Percentiles rank a stretch among this genome's conserved stretches.
phyloP scores from a whole-genome alignment of 2,329 filamentous ascomycete genomes.

The Pseudonectria foliicola region DNA sequence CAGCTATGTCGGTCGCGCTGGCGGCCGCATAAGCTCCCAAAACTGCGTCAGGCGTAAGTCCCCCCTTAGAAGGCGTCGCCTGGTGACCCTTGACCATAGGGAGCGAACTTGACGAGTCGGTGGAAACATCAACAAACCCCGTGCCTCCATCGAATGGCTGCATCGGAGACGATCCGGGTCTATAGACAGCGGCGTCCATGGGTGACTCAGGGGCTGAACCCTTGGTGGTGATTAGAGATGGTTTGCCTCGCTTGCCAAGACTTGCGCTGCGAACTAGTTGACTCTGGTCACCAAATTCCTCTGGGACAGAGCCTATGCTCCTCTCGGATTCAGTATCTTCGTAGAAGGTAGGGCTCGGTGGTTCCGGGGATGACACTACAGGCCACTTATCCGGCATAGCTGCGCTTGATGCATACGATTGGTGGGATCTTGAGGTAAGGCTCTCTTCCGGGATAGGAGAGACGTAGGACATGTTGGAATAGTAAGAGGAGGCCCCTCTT shows the following conservation, averaged over 20 bases:
- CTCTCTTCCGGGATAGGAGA: conserved; percentile 72
- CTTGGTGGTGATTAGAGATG: conserved; percentile 42
- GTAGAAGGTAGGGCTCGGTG: conserved; percentile 39
- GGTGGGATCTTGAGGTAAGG: conserved; percentile 48
- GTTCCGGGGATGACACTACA: conserved; percentile 36
- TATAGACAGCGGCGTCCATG: conserved; percentile 2
- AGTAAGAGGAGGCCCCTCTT: conserved; percentile 56
- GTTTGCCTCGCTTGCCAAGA: conserved; percentile 53
- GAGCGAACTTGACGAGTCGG: conserved; percentile 39
- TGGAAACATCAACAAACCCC: conserved; percentile 39
- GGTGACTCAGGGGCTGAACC: conserved; percentile 6
- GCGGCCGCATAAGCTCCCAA: conserved; percentile 44
- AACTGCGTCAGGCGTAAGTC: conserved; percentile 38
- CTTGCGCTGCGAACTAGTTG: conserved; percentile 55
- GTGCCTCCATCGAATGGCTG: conserved; percentile 39
- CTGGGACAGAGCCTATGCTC: conserved; percentile 31
- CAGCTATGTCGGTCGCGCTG: conserved; percentile 35
- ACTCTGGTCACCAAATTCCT: conserved; percentile 47
- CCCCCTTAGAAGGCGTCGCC: conserved; percentile 8
- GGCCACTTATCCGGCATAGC: conserved; percentile 65
- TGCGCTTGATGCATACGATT: conserved; percentile 64
- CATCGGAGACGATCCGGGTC: conserved; percentile 30
- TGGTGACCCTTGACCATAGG: conserved; percentile 19
- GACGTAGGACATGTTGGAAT: conserved; percentile 59
- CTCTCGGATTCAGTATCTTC: conserved; percentile 44